Base-by-base conservation (phyloP, 495 filamentous ascomycete genomes). In the Podospora fimiseda region DNA sequence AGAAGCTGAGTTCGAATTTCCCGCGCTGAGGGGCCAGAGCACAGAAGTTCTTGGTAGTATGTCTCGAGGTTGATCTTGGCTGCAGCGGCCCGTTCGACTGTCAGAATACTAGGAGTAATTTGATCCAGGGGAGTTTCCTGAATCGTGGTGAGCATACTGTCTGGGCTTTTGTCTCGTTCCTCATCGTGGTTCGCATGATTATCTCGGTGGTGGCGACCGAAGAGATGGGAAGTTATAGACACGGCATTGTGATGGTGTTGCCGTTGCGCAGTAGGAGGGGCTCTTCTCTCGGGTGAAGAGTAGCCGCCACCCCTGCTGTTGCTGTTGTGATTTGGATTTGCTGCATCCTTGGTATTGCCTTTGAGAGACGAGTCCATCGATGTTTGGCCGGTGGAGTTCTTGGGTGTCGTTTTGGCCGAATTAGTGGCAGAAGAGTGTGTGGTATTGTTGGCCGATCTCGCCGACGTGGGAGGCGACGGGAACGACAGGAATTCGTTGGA, bases 21-120 rank as follows among this genome's bases (percentile, higher is more conserved):
- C 2, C 91, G 82, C 54, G 84, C 70, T 53, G 48, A 73, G 8
- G 62, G 62, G 0, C 55, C 51, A 60, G 27, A 71, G 66, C 38
- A 33, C 43, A 85, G 76, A 11, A 89, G 67, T 7, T 78, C 68
- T 59, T 88, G 83, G 72, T 88, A 96, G 59, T 91, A 77, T 2
- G 83, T 88, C 60, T 97, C 92, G 20, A 97, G 78, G 56, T 81
- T 95, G 20, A 94, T 79, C 67, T 96, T 96, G 27, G 89, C 85
- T 8, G 86, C 84, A 0, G 89, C 80, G 7, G 83, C 79, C 39
- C 79, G 79, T 67, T 97, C 92, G 3, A 88, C 84, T 0, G 89
- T 95, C 9, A 80, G 56, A 46, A 95, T 78, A 9, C 88, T 84
- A 11, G 87, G 86, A 13, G 67, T 55, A 4, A 64, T 48, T 2